Evolutionary conservation across 1,139 yeast species (phyloP).

Genomic region (Diutina neorugosa): DNA sequence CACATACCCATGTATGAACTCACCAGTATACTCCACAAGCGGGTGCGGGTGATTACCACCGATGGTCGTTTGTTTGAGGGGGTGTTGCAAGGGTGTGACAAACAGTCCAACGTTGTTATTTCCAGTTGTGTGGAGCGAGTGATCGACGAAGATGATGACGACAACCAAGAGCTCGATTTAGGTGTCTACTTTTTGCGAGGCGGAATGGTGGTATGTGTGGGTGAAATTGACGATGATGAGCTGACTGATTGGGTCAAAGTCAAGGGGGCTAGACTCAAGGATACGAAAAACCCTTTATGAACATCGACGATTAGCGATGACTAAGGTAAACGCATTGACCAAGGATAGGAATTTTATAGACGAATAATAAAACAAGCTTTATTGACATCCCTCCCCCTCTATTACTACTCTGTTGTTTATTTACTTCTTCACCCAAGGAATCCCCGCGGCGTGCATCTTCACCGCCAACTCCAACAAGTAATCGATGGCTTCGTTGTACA

Average conservation of each 20-base stretch:
- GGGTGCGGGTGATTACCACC: constrained; percentile 46
- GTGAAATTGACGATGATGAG: constrained; percentile 46
- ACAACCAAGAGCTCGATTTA: constrained; percentile 34
- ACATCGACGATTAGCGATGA: not conserved
- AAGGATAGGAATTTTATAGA: not conserved
- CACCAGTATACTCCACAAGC: not conserved
- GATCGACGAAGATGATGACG: constrained; percentile 27
- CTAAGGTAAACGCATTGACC: not conserved
- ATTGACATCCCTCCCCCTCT: not conserved
- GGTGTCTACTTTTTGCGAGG: constrained; percentile 73
- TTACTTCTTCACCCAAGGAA: constrained; percentile 24
- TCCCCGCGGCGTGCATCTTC: constrained; percentile 57
- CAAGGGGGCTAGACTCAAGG: constrained; percentile 23
- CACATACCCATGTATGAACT: not conserved
- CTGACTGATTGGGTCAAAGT: constrained; percentile 53
- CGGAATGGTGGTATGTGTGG: constrained; percentile 68
- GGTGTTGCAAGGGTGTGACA: constrained; percentile 68
- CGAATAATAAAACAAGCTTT: not conserved
- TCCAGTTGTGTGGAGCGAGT: constrained; percentile 46
- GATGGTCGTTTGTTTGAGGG: constrained; percentile 75
- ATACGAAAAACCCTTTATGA: constrained; percentile 31
- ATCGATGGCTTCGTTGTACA: constrained; percentile 87
- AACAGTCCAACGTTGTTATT: constrained; percentile 62
- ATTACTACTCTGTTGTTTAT: not conserved
- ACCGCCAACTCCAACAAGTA: constrained; percentile 77